Evolutionary conservation across 441 rosid species (phyloP), one percentile per base, ranked within the genome.

Genomic region (Mallotus repandus): DNA sequence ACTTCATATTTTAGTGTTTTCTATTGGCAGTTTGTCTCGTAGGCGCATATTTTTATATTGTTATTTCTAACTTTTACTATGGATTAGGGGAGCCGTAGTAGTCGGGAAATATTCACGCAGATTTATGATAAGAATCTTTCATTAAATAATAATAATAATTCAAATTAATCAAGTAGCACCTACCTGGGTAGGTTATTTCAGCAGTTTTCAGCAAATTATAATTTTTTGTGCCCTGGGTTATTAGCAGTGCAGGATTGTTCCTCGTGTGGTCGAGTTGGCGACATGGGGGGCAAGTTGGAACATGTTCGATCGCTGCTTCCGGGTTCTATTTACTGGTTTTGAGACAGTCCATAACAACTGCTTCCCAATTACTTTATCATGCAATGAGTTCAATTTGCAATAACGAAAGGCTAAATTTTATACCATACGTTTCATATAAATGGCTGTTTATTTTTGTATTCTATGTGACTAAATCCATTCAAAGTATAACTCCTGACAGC

Each of bases 231-330:
- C 10, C 18, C 16, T 66, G 67, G 52, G 16, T 8, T 43, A 3
- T 3, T 2, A 13, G 22, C 1, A 63, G 25, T n/a, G 15, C 32
- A 21, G 18, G 18, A 43, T 7, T 63, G 49, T 46, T 43, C 5
- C 10, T 12, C 5, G n/a, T 60, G 35, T 38, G 45, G 79, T 9
- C 9, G 29, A 19, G 75, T 59, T 57, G 78, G 75, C 73, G 18
- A 52, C 65, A 66, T 52, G 68, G 29, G 68, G 64, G 68, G 62
- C 58, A 45, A 35, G 56, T 72, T 66, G 63, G 63, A 13, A 60
- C 80, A 81, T 76, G 74, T 74, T 55, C 25, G 21, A 48, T 46
- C 70, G 22, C 18, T 76, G 78, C 56, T 73, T 75, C 55, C 64
- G 45, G 69, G 63, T 21, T 62, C 35, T 16, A 52, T 62, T 54